These are phyloP conservation scores for Lactarius pseudohatsudake DNA, from an alignment of 768 basidiomycete genomes.

Conservation along the genomic window DNA sequence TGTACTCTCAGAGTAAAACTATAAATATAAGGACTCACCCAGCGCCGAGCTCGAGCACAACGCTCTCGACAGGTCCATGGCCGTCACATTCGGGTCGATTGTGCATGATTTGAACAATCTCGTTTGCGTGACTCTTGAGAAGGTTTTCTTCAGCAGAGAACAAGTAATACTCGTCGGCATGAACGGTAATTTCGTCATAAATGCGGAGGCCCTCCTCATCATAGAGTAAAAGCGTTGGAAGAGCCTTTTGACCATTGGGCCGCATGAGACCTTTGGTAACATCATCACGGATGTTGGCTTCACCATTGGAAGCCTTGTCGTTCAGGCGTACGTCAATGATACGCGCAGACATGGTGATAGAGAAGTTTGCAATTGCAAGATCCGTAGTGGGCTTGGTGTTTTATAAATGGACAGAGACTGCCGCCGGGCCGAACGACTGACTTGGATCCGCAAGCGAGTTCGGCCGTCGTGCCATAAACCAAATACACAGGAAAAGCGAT, in stretches of 20 bases:
- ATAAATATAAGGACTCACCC: slow-evolving; percentile 58
- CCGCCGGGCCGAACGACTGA: slow-evolving; percentile 15
- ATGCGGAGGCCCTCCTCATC: slow-evolving; percentile 81
- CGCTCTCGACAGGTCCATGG: slow-evolving; percentile 42
- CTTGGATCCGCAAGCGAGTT: background rate
- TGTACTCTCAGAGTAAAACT: background rate
- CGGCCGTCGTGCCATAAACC: background rate
- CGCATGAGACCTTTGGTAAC: slow-evolving; percentile 57
- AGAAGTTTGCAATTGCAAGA: background rate
- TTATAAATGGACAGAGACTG: slow-evolving; percentile 10
- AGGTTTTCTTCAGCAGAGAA: slow-evolving; percentile 89
- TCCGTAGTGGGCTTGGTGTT: too few relatives aligned
- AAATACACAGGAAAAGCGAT: background rate
- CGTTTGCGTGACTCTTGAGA: slow-evolving; percentile 64
- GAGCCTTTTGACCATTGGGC: slow-evolving; percentile 53
- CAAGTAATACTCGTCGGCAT: slow-evolving; percentile 83
- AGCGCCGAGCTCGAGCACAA: slow-evolving; percentile 89
- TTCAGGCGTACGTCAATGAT: slow-evolving; percentile 53
- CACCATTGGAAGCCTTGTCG: slow-evolving; percentile 36
- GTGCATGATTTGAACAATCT: slow-evolving; percentile 78
- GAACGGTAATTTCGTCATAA: slow-evolving; percentile 83
- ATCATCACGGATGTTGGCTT: slow-evolving; percentile 40
- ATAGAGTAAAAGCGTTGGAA: slow-evolving; percentile 87
- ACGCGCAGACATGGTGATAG: slow-evolving; percentile 33
- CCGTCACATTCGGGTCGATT: slow-evolving; percentile 34